Evolutionary conservation across 495 filamentous ascomycete species (phyloP).

Genomic region (Penicilliopsis zonata): DNA sequence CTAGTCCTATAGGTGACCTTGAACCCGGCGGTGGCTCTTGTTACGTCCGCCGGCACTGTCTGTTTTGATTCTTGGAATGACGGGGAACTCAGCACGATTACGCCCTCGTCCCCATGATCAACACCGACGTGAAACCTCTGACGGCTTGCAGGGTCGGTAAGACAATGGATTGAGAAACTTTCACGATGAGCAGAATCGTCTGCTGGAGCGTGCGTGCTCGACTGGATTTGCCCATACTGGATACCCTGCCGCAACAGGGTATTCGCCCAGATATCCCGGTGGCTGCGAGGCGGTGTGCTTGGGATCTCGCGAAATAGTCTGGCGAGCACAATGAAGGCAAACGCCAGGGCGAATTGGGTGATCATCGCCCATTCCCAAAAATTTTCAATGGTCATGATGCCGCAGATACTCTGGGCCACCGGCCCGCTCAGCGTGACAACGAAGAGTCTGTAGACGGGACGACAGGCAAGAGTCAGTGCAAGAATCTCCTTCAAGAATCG

Average conservation of each 20-base stretch:
- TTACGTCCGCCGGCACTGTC: neutral
- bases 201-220: too few relatives aligned
- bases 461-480: too few relatives aligned
- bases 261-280: neutral
- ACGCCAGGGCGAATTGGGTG: neutral
- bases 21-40: neutral
- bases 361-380: neutral
- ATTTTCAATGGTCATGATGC: neutral
- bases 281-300: neutral
- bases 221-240: neutral
- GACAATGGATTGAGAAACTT: neutral
- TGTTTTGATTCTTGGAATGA: neutral
- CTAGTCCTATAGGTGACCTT: neutral
- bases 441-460: neutral
- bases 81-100: neutral
- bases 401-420: neutral
- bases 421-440: neutral
- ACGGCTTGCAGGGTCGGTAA: neutral
- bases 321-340: neutral
- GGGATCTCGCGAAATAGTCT: too few relatives aligned
- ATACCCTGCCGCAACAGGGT: neutral
- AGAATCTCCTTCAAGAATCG: too few relatives aligned
- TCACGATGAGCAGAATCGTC: neutral
- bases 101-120: neutral
- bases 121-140: neutral